Evolutionary conservation across 2,329 filamentous ascomycete species (phyloP).

Genomic region (Boeremia exigua): DNA sequence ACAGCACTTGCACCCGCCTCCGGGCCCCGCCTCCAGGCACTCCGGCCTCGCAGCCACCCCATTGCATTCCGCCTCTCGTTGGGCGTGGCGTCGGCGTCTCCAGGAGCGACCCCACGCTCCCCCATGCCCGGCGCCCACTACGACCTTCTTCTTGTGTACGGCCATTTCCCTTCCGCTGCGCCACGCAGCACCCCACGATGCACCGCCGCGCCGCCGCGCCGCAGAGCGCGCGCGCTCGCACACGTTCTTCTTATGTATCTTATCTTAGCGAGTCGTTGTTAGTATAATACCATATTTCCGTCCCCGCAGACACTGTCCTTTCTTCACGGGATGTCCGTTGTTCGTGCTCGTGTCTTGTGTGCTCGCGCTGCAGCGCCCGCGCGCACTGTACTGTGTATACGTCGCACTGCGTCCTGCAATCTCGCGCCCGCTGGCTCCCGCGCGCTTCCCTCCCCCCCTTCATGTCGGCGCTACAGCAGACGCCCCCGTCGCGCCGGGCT

Average conservation of each 20-base stretch:
- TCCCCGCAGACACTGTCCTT: neutral
- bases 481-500: neutral
- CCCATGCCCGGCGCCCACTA: neutral
- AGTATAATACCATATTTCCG: slow-evolving; percentile 15
- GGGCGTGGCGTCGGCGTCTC: slow-evolving; percentile 24
- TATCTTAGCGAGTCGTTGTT: slow-evolving; percentile 11
- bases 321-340: neutral
- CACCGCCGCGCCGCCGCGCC: too few relatives aligned
- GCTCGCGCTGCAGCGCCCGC: too few relatives aligned
- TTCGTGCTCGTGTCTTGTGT: neutral
- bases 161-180: neutral
- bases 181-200: too few relatives aligned
- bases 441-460: too few relatives aligned
- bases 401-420: too few relatives aligned
- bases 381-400: too few relatives aligned
- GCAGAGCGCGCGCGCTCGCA: neutral
- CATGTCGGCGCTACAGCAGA: too few relatives aligned
- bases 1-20: neutral
- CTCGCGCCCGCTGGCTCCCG: too few relatives aligned
- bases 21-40: neutral
- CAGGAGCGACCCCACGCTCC: neutral
- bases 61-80: slow-evolving; percentile 2
- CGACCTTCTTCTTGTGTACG: slow-evolving; percentile 22
- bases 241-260: slow-evolving; percentile 14
- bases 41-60: neutral